phyloP scores from a whole-genome alignment of 2,329 filamentous ascomycete genomes.

The Talaromyces atroroseus region DNA sequence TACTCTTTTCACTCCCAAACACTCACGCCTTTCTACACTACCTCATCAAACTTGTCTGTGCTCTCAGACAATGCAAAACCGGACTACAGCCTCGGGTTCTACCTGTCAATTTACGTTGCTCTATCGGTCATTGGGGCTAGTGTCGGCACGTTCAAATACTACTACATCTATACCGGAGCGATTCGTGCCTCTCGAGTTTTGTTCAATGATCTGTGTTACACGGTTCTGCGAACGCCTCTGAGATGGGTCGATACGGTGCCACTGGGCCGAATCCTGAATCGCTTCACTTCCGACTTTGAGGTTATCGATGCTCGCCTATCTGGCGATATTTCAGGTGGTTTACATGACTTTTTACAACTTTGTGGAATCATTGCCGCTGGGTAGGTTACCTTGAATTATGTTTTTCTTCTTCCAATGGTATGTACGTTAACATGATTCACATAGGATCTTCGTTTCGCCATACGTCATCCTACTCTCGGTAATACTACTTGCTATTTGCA shows the following conservation, averaged over 20 bases:
- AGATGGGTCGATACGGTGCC: constrained; percentile 77
- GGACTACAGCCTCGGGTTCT: constrained; percentile 54
- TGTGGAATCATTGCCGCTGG: constrained; percentile 62
- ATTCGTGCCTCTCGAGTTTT: constrained; percentile 63
- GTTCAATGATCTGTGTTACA: constrained; percentile 62
- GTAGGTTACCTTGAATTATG: constrained; percentile 54
- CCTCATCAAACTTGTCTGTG: not conserved
- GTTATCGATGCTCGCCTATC: constrained; percentile 64
- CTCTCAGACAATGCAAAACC: not conserved
- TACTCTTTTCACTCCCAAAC: constrained; percentile 4
- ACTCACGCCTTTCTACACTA: not conserved
- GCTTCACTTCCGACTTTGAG: constrained; percentile 73
- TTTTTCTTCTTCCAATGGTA: constrained; percentile 29
- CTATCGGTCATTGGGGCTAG: constrained; percentile 55
- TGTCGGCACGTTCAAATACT: constrained; percentile 58
- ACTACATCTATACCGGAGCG: constrained; percentile 59
- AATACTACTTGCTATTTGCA: constrained; percentile 53
- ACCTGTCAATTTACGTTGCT: constrained; percentile 62
- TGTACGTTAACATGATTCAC: constrained; percentile 58
- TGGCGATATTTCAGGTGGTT: constrained; percentile 56
- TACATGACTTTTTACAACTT: constrained; percentile 57
- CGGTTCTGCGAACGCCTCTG: constrained; percentile 66
- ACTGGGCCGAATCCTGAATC: constrained; percentile 68
- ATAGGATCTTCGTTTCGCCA: constrained; percentile 63
- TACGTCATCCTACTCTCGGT: constrained; percentile 59